Evolutionary conservation across 345 rosid species (phyloP).

Genomic region (Litchi chinensis): DNA sequence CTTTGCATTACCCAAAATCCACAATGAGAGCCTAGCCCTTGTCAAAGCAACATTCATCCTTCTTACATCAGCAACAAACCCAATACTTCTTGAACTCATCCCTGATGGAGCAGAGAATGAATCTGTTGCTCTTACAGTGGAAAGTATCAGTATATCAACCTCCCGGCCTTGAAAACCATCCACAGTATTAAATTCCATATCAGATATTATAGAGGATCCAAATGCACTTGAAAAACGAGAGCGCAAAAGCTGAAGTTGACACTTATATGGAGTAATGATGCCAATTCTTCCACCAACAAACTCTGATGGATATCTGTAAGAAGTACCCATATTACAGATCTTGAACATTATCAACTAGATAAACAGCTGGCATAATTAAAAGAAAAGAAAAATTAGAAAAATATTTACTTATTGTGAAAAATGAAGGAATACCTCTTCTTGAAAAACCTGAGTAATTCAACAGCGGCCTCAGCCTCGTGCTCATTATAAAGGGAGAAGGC

Average conservation of each 20-base stretch:
- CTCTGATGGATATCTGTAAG: slow-evolving; percentile 71
- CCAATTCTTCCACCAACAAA: slow-evolving; percentile 83
- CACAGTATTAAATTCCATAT: slow-evolving; percentile 92
- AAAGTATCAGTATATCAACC: slow-evolving; percentile 84
- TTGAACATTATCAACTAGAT: not conserved
- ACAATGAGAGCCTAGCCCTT: slow-evolving; percentile 88
- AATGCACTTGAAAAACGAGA: slow-evolving; percentile 70
- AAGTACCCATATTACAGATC: slow-evolving; percentile 13
- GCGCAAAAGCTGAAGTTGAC: slow-evolving; percentile 78
- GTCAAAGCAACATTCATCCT: slow-evolving; percentile 98
- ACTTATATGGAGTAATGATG: slow-evolving; percentile 84
- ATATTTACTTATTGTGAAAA: not conserved
- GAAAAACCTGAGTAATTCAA: slow-evolving; percentile 71
- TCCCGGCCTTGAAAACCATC: slow-evolving; percentile 99
- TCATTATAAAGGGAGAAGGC: slow-evolving; percentile 77
- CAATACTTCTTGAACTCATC: slow-evolving; percentile 62
- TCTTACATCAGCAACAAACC: slow-evolving; percentile 91
- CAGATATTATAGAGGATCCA: slow-evolving; percentile 70
- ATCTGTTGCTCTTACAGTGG: slow-evolving; percentile 87
- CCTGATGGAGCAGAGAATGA: slow-evolving; percentile 36
- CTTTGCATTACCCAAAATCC: slow-evolving; percentile 87
- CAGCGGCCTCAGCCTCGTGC: slow-evolving; percentile 87
- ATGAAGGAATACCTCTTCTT: slow-evolving; percentile 53
- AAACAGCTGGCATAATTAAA: not conserved
- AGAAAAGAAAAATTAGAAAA: not conserved